A percentile compares a stretch with the other conserved stretches of the same genome.
Evolutionary conservation across 345 rosid species (phyloP).

Genomic region (Rhodamnia argentea): DNA sequence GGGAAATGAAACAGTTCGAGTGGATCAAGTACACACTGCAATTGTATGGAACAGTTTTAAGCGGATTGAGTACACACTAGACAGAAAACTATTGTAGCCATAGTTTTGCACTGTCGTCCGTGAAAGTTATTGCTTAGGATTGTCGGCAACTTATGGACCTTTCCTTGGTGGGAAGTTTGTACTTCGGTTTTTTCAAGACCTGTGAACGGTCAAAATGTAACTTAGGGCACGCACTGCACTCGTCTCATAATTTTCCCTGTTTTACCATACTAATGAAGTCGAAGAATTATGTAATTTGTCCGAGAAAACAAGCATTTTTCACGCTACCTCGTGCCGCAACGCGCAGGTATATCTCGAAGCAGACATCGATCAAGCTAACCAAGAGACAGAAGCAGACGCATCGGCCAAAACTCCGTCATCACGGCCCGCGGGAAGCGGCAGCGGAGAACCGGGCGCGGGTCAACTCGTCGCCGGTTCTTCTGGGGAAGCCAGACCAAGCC

Average conservation of each 20-base stretch:
- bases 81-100: neutral
- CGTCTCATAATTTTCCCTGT: neutral
- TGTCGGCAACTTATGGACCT: no score
- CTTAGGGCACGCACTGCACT: no score
- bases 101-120: neutral
- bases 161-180: no score
- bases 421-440: neutral
- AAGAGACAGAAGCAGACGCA: neutral
- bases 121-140: no score
- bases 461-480: neutral
- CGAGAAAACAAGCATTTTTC: neutral
- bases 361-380: neutral
- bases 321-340: neutral
- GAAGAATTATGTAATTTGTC: neutral
- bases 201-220: no score
- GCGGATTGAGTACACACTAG: neutral
- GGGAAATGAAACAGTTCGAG: neutral
- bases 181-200: no score
- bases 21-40: neutral
- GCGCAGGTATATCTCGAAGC: neutral
- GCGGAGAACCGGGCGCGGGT: neutral
- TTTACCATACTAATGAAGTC: neutral
- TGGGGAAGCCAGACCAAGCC: neutral
- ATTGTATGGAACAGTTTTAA: neutral
- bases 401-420: neutral